phyloP scores from a whole-genome alignment of 768 basidiomycete species.

The Rhizopogon vinicolor region DNA sequence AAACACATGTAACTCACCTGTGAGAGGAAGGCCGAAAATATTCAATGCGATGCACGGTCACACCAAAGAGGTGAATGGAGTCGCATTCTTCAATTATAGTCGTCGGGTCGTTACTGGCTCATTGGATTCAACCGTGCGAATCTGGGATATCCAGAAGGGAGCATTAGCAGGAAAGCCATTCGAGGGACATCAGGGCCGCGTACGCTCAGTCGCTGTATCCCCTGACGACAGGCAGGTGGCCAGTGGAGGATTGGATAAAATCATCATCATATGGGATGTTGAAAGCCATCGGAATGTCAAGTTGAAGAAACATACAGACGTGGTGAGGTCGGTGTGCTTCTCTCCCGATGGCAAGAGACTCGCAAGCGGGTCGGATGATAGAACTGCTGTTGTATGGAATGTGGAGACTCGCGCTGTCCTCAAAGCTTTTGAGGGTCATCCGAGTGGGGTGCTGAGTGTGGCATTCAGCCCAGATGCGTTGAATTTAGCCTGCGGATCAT shows the following conservation, averaged over 20 bases:
- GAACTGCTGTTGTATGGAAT: not conserved
- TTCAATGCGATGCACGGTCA: slow-evolving; percentile 69
- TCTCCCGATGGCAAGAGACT: not conserved
- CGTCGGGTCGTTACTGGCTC: not conserved
- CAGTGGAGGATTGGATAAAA: slow-evolving; percentile 29
- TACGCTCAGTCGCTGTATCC: slow-evolving; percentile 5
- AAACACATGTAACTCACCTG: too few species aligned
- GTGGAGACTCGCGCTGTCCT: not conserved
- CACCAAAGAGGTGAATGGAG: slow-evolving; percentile 82
- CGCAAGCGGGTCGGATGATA: not conserved
- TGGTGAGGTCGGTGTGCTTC: not conserved
- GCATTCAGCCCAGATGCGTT: slow-evolving; percentile 74
- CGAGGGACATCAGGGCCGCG: not conserved
- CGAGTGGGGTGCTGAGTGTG: slow-evolving; percentile 27
- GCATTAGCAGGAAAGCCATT: not conserved
- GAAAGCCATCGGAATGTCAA: not conserved
- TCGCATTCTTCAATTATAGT: not conserved
- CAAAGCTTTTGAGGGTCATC: not conserved
- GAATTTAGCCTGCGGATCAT: slow-evolving; percentile 74
- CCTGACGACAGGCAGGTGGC: not conserved
- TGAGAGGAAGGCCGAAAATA: too few species aligned
- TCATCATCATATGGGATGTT: slow-evolving; percentile 54
- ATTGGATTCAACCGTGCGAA: not conserved
- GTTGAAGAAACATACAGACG: slow-evolving; percentile 1
- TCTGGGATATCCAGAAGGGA: slow-evolving; percentile 3